These are phyloP conservation scores for Globisporangium irregulare DNA, from an alignment of 352 stramenopile species.

Conservation along the genomic window DNA sequence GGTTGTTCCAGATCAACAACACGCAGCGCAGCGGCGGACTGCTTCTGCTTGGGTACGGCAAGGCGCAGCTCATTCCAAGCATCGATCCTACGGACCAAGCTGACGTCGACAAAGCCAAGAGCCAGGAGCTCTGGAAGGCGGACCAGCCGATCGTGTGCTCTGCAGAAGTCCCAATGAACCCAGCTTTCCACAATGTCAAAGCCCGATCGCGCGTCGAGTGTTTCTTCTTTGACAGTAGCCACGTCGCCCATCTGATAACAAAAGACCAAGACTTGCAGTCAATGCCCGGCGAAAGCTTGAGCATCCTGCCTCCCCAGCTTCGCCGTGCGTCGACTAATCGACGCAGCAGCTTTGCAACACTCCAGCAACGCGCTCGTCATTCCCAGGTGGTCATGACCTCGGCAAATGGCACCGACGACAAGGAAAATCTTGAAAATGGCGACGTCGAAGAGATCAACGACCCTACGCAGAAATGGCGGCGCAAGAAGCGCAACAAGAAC, in stretches of 20 bases:
- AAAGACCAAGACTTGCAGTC: conserved; percentile 5
- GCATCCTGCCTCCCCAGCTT: not conserved
- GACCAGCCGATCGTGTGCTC: conserved; percentile 32
- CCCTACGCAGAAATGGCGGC: conserved; percentile 50
- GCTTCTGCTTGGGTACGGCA: conserved; percentile 29
- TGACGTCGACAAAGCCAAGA: conserved; percentile 7
- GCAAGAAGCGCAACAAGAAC: conserved; percentile 75
- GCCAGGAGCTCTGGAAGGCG: conserved; percentile 32
- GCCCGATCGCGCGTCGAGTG: conserved; percentile 49
- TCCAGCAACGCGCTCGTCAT: conserved; percentile 22
- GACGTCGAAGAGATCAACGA: conserved; percentile 37
- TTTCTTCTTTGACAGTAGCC: conserved; percentile 43
- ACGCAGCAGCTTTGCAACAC: conserved; percentile 14
- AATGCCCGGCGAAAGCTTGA: conserved; percentile 16
- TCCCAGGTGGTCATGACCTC: conserved; percentile 33
- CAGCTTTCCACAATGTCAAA: conserved; percentile 29
- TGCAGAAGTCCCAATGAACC: conserved; percentile 15
- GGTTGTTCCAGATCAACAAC: conserved; percentile 22
- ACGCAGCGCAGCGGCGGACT: conserved; percentile 27
- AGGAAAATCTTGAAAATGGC: conserved; percentile 28
- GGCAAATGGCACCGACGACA: conserved; percentile 17
- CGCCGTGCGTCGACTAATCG: conserved; percentile 7
- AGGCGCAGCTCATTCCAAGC: conserved; percentile 25
- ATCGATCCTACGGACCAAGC: conserved; percentile 6
- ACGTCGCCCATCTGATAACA: conserved; percentile 25